Evolutionary conservation across 225 moss, liverwort and hornwort species (phyloP).

Genomic region (Physcomitrium patens): DNA sequence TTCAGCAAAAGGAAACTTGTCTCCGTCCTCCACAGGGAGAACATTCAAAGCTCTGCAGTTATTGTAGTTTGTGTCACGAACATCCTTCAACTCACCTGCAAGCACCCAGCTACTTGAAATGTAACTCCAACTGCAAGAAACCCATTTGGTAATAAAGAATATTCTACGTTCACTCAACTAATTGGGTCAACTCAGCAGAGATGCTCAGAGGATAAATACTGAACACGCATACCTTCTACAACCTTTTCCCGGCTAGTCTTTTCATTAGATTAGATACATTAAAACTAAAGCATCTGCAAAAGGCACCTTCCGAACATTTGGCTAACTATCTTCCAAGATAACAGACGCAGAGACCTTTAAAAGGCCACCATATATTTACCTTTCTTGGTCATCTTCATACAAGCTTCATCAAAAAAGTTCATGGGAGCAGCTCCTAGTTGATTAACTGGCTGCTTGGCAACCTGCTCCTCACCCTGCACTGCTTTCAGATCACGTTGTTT

Average conservation of each 20-base stretch:
- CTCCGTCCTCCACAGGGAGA: constrained; percentile 34
- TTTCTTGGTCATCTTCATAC: constrained; percentile 64
- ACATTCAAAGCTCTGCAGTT: constrained; percentile 32
- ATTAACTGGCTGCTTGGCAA: constrained; percentile 56
- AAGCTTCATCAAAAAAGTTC: constrained; percentile 65
- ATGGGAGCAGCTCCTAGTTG: constrained; percentile 52
- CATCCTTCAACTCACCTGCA: constrained; percentile 51
- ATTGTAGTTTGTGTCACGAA: constrained; percentile 32
- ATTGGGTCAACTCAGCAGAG: background rate
- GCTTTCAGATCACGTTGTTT: constrained; percentile 60
- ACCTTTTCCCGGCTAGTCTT: background rate
- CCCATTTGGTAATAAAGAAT: background rate
- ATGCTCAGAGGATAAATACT: background rate
- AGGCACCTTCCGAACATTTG: constrained; percentile 11
- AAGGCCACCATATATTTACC: constrained; percentile 28
- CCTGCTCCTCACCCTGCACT: constrained; percentile 52
- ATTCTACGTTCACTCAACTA: background rate
- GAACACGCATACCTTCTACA: background rate
- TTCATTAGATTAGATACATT: background rate
- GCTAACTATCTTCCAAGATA: background rate
- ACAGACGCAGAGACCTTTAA: background rate
- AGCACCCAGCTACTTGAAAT: constrained; percentile 24
- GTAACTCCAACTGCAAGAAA: constrained; percentile 24
- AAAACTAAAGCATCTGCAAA: background rate
- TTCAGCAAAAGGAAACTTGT: constrained; percentile 55